Evolutionary conservation across 2,329 filamentous ascomycete species (phyloP), one percentile per base, ranked within the genome.

Genomic region (Xylariaceae sp.): DNA sequence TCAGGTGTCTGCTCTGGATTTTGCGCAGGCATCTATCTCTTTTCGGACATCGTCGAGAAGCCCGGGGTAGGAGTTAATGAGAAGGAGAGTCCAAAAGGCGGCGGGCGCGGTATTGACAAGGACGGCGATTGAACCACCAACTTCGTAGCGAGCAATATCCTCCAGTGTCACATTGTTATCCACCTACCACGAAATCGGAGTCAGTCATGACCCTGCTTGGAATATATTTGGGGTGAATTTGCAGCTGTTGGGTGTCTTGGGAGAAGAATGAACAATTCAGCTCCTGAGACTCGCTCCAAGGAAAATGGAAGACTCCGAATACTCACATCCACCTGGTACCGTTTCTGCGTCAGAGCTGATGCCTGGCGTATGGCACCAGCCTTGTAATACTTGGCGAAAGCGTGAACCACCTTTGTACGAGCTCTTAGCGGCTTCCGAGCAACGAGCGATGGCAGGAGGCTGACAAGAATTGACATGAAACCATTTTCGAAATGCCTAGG

Each of bases 71-170:
- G 51, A 56, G 53, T 69, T 61, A 11, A 76, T 56, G 12, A 72
- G 62, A 22, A 69, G 68, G 1, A 74, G 48, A 11, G 70, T 63
- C 74, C 73, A 77, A 56, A 76, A 75, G 0, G 66, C 50, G 0
- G 72, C 60, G 0, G 71, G 70, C 0, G 64, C 62, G 1, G 71
- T 73, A 47, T 75, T 77, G 16, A 68, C 67, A 1, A 77, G 59
- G 31, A 73, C 58, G 0, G 69, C 74, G 44, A 75, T 65, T 1
- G 67, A 67, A 1, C 67, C 66, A 7, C 69, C 74, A 44, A 73
- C 68, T 53, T 76, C 73, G 49, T 70, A 69, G 36, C 69, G 66
- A 7, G 72, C 73, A 3, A 71, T 70, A 51, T 76, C 73, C 17
- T 57, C 54, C 0, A 68, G 38, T 2, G 63, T 48, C 3, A 76